Evolutionary conservation across 331 rosid species (phyloP), one percentile per base, ranked within the genome.

Genomic region (Malus hybrid): DNA sequence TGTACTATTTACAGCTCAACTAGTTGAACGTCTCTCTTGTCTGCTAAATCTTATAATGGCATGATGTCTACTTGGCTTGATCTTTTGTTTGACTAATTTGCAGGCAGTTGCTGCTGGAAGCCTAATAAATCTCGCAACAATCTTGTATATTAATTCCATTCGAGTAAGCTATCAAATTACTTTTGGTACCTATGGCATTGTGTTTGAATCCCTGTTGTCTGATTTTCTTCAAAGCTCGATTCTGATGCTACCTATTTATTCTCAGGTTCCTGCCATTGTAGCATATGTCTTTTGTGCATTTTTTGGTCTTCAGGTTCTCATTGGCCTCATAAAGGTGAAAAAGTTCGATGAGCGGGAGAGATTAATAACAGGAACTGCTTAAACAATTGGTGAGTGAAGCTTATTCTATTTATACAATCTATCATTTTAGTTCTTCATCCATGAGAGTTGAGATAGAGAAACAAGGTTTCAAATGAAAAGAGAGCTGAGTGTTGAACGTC

Each of bases 101-200:
- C 94, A 93, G 98, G 97, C 90, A n/a, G 96, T 93, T 54, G 98
- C 88, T 73, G 98, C 91, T 65, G 98, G 98, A 71, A 93, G 98
- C 83, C 83, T 91, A 39, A 85, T 93, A 79, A 93, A 93, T 83
- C 93, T 93, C 74, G 98, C 93, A 57, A 91, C 98, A 67, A 66
- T 93, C 79, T 87, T 91, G 81, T 88, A 86, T 83, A 85, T 92
- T 50, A 88, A 87, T 87, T 84, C 99, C 68, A 78, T 92, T 79
- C 90, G 90, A 67, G 99, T 95, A 86, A 84, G 91, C 63, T 67
- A 44, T 79, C 31, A n/a, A 42, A 29, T 54, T 28, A 2, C 73
- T 28, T 64, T 70, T 77, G 71, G 24, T 73, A 62, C 19, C 19
- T 28, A 16, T 44, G 57, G 29, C 24, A 10, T 60, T 46, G 18